Conservation (phyloP, 208 protist species). For the Trypanosomatidae sp. region DNA sequence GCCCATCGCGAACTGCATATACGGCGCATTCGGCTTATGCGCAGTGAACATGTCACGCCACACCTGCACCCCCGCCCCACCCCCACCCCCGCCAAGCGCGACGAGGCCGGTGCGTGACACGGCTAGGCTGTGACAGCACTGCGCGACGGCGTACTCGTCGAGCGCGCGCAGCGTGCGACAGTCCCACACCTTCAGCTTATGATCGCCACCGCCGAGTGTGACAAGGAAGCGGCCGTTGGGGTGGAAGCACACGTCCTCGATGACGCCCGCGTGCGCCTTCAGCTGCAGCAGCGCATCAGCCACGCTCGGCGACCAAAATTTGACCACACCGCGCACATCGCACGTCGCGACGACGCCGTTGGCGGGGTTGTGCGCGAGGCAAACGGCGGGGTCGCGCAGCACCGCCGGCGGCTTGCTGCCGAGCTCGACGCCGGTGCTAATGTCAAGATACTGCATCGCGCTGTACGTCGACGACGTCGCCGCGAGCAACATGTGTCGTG, state of each 20-base stretch:
- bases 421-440: slow-evolving; percentile 88
- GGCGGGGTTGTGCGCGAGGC: slow-evolving; percentile 83
- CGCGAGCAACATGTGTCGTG: slow-evolving; percentile 95
- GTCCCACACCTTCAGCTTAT: slow-evolving; percentile 97
- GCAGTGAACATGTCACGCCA: slow-evolving; percentile 76
- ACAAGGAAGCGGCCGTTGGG: slow-evolving; percentile 90
- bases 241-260: slow-evolving; percentile 80
- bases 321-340: slow-evolving; percentile 89
- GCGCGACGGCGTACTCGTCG: slow-evolving; percentile 80
- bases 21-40: slow-evolving; percentile 61
- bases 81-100: slow-evolving; percentile 48
- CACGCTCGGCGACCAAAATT: slow-evolving; percentile 94
- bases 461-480: slow-evolving; percentile 74
- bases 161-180: slow-evolving; percentile 88
- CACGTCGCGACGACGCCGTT: slow-evolving; percentile 93
- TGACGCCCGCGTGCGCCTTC: slow-evolving; percentile 85
- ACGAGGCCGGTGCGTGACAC: slow-evolving; percentile 81
- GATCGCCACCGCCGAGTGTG: slow-evolving; percentile 91
- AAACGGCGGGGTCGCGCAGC: slow-evolving; percentile 67
- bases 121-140: slow-evolving; percentile 67
- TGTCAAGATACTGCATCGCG: slow-evolving; percentile 91
- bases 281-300: slow-evolving; percentile 93
- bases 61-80: slow-evolving; percentile 70
- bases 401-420: slow-evolving; percentile 70
- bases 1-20: slow-evolving; percentile 80